Percentiles rank a stretch among this genome's conserved stretches.
phyloP scores from a whole-genome alignment of 495 filamentous ascomycete genomes.

The Lineolata rhizophorae region DNA sequence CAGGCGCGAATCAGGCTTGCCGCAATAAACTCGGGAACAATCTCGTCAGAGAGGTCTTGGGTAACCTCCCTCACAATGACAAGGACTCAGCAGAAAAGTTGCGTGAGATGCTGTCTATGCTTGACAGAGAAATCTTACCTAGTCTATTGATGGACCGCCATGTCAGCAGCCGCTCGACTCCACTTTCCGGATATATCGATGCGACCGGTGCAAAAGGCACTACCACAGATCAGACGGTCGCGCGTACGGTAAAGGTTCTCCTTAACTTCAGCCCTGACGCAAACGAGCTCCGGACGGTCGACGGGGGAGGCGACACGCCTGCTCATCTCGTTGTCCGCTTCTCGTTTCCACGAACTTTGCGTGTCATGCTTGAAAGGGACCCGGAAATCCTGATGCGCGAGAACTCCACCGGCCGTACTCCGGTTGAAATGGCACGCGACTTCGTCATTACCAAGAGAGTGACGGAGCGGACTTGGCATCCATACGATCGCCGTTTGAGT shows the following conservation, averaged over 20 bases:
- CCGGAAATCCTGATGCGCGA: constrained; percentile 39
- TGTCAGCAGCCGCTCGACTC: too few relatives aligned
- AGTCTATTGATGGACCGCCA: too few relatives aligned
- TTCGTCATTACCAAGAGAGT: constrained; percentile 21
- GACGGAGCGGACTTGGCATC: constrained; percentile 3
- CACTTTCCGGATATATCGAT: too few relatives aligned
- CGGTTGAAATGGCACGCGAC: constrained; percentile 39
- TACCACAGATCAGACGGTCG: too few relatives aligned
- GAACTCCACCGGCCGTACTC: constrained; percentile 48
- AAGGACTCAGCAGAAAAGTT: too few relatives aligned
- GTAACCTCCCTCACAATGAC: too few relatives aligned
- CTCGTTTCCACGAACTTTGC: constrained; percentile 17
- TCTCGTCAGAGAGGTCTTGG: too few relatives aligned
- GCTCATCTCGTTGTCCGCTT: constrained; percentile 32
- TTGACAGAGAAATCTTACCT: too few relatives aligned
- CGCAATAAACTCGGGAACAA: constrained; percentile 32
- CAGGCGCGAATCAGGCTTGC: constrained; percentile 39
- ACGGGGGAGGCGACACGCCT: constrained; percentile 44
- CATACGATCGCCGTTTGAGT: too few relatives aligned
- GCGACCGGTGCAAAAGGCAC: too few relatives aligned
- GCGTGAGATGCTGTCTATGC: too few relatives aligned
- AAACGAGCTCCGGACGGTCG: constrained; percentile 36
- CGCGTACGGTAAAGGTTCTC: too few relatives aligned
- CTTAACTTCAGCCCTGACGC: constrained; percentile 27
- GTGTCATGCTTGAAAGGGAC: constrained; percentile 28